These are phyloP conservation scores for Pleodorina starrii DNA, from an alignment of 139 green algal genomes.

Conservation along the genomic window DNA sequence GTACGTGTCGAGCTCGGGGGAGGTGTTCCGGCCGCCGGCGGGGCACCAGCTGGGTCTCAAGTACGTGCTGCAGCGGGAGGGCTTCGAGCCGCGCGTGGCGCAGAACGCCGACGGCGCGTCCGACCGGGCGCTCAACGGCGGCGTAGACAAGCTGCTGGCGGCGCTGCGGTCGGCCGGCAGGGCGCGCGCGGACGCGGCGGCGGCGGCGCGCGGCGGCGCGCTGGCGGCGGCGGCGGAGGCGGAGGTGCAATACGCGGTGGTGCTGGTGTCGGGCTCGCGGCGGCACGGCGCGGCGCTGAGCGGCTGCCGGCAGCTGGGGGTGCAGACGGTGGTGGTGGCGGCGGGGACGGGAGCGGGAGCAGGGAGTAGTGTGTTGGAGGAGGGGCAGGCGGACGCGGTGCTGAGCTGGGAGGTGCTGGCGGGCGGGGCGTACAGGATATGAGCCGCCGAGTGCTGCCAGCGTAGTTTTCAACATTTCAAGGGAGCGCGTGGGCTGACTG, in stretches of 20 bases:
- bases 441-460: too few species aligned
- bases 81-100: slow-evolving; percentile 28
- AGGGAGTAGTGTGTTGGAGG: neutral
- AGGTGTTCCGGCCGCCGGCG: slow-evolving; percentile 9
- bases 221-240: neutral
- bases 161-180: neutral
- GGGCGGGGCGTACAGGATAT: neutral
- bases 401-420: slow-evolving; percentile 24
- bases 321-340: slow-evolving; percentile 40
- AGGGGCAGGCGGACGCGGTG: neutral
- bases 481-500: too few species aligned
- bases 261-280: slow-evolving; percentile 22
- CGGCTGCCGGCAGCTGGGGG: slow-evolving; percentile 13
- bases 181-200: neutral
- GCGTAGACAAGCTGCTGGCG: slow-evolving; percentile 35
- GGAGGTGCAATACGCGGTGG: neutral
- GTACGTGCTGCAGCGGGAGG: slow-evolving; percentile 36
- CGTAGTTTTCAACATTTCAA: too few species aligned
- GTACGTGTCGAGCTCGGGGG: slow-evolving; percentile 23
- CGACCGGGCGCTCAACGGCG: slow-evolving; percentile 41
- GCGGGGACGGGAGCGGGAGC: neutral
- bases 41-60: slow-evolving; percentile 43
- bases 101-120: slow-evolving; percentile 37
- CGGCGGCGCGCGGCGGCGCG: neutral
- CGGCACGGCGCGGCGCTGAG: neutral